These are phyloP conservation scores for Torulaspora franciscae DNA, from an alignment of 805 yeast species.

Conservation along the genomic window DNA sequence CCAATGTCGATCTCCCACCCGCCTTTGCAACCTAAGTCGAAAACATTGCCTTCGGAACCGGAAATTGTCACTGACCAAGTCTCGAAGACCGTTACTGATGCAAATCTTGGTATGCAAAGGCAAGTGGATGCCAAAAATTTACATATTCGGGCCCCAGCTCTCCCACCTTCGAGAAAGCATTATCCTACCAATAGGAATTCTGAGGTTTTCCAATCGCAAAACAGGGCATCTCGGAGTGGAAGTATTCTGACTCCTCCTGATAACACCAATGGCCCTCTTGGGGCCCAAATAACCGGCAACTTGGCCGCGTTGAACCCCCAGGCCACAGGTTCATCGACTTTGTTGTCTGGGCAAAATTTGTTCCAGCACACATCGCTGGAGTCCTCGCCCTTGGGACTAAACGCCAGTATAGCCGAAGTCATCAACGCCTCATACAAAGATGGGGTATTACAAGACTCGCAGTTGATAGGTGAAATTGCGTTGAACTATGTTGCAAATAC, in stretches of 20 bases:
- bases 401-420: conserved; percentile 82
- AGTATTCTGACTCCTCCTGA: conserved; percentile 2
- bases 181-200: conserved; percentile 33
- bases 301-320: conserved; percentile 39
- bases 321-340: conserved; percentile 40
- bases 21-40: conserved; percentile 36
- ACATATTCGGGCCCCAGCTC: conserved; percentile 45
- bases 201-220: conserved; percentile 27
- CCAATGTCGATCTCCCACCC: conserved; percentile 33
- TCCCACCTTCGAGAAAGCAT: conserved; percentile 55
- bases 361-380: conserved; percentile 46
- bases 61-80: conserved; percentile 1
- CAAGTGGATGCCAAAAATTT: conserved; percentile 19
- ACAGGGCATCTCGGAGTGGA: conserved; percentile 12
- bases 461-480: conserved; percentile 81
- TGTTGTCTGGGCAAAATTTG: conserved; percentile 26
- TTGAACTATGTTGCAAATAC: conserved; percentile 52
- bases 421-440: conserved; percentile 68
- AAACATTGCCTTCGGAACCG: conserved; percentile 23
- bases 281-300: conserved; percentile 32
- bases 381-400: conserved; percentile 55
- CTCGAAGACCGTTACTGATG: not conserved
- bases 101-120: not conserved
- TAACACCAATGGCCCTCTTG: conserved; percentile 12
- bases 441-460: conserved; percentile 55